Conservation (phyloP, 2,329 filamentous ascomycete genomes). For the Stachybotrys chlorohalonatus region DNA sequence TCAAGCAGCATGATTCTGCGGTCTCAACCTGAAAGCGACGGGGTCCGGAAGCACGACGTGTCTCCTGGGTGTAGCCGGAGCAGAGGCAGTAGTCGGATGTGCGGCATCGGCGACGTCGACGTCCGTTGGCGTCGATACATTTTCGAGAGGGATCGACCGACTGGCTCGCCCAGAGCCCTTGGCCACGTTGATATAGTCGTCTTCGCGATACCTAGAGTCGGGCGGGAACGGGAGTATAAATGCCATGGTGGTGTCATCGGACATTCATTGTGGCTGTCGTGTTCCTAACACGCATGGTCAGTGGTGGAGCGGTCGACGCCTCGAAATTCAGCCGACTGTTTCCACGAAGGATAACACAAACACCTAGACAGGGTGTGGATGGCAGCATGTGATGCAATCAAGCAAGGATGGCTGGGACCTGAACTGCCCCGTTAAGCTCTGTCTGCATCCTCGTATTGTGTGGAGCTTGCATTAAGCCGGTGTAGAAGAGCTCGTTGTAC, state of each 20-base stretch:
- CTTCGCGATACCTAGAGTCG: conserved; percentile 18
- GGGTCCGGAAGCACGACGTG: conserved; percentile 50
- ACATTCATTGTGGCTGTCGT: conserved; percentile 7
- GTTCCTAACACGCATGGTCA: conserved; percentile 1
- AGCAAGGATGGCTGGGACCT: neutral
- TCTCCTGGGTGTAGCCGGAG: conserved; percentile 24
- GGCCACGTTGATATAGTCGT: conserved; percentile 11
- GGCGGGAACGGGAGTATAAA: conserved; percentile 25
- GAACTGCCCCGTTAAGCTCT: neutral
- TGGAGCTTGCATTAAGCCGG: neutral
- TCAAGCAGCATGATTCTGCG: neutral
- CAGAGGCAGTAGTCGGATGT: conserved; percentile 4
- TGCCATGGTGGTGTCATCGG: conserved; percentile 26
- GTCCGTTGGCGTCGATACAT: conserved; percentile 8
- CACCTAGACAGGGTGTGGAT: neutral
- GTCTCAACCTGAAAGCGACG: conserved; percentile 42
- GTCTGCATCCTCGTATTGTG: neutral
- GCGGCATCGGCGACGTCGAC: conserved; percentile 8
- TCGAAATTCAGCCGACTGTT: too few relatives aligned
- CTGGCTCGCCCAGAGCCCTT: conserved; percentile 11
- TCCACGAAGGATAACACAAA: too few relatives aligned
- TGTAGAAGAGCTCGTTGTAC: neutral
- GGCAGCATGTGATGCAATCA: neutral
- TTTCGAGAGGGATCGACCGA: conserved; percentile 13
- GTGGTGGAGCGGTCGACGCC: too few relatives aligned